These are phyloP conservation scores for Saraca asoca DNA, from an alignment of 331 rosid genomes.

Conservation along the genomic window DNA sequence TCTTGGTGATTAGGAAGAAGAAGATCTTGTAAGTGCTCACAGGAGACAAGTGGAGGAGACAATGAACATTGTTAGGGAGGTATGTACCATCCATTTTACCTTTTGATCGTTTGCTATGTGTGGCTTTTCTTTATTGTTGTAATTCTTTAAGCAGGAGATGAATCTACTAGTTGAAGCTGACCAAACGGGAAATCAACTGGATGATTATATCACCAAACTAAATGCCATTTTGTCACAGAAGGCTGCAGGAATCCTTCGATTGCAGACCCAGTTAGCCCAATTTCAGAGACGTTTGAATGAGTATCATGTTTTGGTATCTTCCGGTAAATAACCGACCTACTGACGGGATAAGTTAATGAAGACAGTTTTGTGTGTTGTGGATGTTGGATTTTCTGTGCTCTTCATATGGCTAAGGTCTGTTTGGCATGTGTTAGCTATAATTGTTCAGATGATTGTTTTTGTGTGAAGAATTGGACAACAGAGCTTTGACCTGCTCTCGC, in stretches of 20 bases:
- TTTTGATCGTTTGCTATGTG: slow-evolving; percentile 4
- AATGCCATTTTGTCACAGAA: slow-evolving; percentile 79
- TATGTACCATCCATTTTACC: slow-evolving; percentile 33
- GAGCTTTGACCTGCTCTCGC: slow-evolving; percentile 4
- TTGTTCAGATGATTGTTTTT: slow-evolving; percentile 19
- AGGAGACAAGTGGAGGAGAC: slow-evolving; percentile 88
- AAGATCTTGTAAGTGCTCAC: slow-evolving; percentile 80
- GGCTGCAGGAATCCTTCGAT: slow-evolving; percentile 69
- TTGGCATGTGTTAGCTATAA: slow-evolving; percentile 27
- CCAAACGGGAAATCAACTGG: slow-evolving; percentile 80
- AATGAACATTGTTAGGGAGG: slow-evolving; percentile 83
- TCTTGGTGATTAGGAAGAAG: slow-evolving; percentile 73
- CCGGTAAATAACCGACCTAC: slow-evolving; percentile 45
- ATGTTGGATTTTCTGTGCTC: slow-evolving; percentile 29
- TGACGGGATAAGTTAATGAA: slow-evolving; percentile 26
- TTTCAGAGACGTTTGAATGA: slow-evolving; percentile 81
- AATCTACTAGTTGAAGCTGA: slow-evolving; percentile 78
- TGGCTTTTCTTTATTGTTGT: slow-evolving; percentile 23
- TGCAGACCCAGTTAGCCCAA: slow-evolving; percentile 78
- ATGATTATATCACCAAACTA: slow-evolving; percentile 66
- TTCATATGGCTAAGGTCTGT: slow-evolving; percentile 20
- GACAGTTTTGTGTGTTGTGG: slow-evolving; percentile 26
- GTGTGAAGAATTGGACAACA: slow-evolving; percentile 27
- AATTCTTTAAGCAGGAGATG: slow-evolving; percentile 70
- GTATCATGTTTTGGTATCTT: slow-evolving; percentile 57